Conservation (phyloP, 2,329 filamentous ascomycete species). For the Allantophomopsis lycopodina region DNA sequence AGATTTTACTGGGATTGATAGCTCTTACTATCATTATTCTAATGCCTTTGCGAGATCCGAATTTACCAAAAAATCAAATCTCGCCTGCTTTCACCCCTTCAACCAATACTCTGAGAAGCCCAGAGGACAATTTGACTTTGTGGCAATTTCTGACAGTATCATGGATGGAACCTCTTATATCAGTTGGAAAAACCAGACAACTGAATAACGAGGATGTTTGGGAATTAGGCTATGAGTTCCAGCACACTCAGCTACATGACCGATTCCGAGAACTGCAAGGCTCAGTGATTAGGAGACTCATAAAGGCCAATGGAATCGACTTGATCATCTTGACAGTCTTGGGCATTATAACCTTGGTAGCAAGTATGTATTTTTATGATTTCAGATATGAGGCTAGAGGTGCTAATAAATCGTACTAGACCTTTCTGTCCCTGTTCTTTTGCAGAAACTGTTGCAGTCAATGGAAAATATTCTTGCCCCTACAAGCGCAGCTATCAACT, state of each 20-base stretch:
- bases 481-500: slow-evolving; percentile 45
- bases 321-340: slow-evolving; percentile 43
- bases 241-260: slow-evolving; percentile 62
- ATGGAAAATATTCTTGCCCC: slow-evolving; percentile 40
- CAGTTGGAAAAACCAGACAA: slow-evolving; percentile 46
- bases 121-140: slow-evolving; percentile 67
- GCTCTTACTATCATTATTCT: slow-evolving; percentile 40
- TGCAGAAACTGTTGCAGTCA: slow-evolving; percentile 58
- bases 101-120: slow-evolving; percentile 46
- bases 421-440: slow-evolving; percentile 48
- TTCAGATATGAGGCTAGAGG: not conserved
- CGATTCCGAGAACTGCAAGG: slow-evolving; percentile 62
- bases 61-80: slow-evolving; percentile 38
- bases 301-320: slow-evolving; percentile 70
- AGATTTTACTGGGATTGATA: slow-evolving; percentile 26
- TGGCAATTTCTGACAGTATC: slow-evolving; percentile 79
- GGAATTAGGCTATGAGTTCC: slow-evolving; percentile 67
- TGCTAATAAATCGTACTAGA: slow-evolving; percentile 17
- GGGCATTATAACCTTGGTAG: slow-evolving; percentile 46
- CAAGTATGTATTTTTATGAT: slow-evolving; percentile 23
- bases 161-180: slow-evolving; percentile 68
- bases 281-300: slow-evolving; percentile 53
- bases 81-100: slow-evolving; percentile 40
- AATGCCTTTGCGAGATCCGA: slow-evolving; percentile 58
- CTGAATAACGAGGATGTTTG: slow-evolving; percentile 72